These are phyloP conservation scores for Scedosporium minutisporum DNA, from an alignment of 2,329 filamentous ascomycete genomes.

Conservation along the genomic window DNA sequence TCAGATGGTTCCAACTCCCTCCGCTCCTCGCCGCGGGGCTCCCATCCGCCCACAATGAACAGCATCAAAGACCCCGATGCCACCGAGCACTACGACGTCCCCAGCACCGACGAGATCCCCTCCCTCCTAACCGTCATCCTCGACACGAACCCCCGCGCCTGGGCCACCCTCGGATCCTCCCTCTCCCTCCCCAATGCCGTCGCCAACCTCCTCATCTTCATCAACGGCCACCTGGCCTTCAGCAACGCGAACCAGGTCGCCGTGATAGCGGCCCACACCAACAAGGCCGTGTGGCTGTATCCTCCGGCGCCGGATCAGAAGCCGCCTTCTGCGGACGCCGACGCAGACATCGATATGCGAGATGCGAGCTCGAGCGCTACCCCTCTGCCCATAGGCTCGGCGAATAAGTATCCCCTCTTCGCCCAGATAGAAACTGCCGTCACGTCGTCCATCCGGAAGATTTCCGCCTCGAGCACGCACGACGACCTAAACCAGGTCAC, in stretches of 20 bases:
- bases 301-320: slow-evolving; percentile 33
- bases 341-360: slow-evolving; percentile 50
- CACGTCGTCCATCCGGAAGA: slow-evolving; percentile 59
- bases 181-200: slow-evolving; percentile 77
- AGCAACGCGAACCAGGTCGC: slow-evolving; percentile 91
- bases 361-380: slow-evolving; percentile 28
- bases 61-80: slow-evolving; percentile 43
- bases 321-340: slow-evolving; percentile 16
- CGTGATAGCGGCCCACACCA: slow-evolving; percentile 79
- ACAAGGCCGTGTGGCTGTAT: slow-evolving; percentile 84
- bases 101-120: slow-evolving; percentile 49
- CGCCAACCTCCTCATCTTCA: slow-evolving; percentile 84
- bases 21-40: neutral
- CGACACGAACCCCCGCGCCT: slow-evolving; percentile 93
- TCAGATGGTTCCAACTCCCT: neutral
- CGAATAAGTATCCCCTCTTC: slow-evolving; percentile 93
- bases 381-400: slow-evolving; percentile 31
- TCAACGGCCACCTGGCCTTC: slow-evolving; percentile 91
- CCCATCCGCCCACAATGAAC: slow-evolving; percentile 30
- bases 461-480: slow-evolving; percentile 60
- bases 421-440: slow-evolving; percentile 77
- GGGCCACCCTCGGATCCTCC: slow-evolving; percentile 65
- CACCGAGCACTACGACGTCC: slow-evolving; percentile 51
- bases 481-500: slow-evolving; percentile 62
- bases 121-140: slow-evolving; percentile 85